Percentiles rank a stretch among this genome's conserved stretches.
Conservation (phyloP, 306 rosid species). For the Cucumis hystrix region DNA sequence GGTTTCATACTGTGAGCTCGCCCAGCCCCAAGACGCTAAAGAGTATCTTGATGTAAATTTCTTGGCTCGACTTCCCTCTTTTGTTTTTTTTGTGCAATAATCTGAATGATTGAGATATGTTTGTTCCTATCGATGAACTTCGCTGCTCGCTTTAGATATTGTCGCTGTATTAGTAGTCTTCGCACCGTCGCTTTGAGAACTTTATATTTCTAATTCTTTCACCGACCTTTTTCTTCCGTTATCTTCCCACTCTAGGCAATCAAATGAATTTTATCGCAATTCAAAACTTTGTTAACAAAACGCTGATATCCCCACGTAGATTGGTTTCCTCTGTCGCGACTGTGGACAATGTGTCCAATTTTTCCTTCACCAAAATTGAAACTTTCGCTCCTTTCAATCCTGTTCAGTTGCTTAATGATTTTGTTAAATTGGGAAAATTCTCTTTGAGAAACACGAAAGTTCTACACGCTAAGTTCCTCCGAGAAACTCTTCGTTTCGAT, state of each 20-base stretch:
- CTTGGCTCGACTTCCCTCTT: not conserved
- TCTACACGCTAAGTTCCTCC: constrained; percentile 38
- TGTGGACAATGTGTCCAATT: not conserved
- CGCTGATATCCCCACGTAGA: constrained; percentile 16
- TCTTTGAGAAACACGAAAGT: constrained; percentile 17
- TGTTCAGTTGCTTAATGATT: constrained; percentile 20
- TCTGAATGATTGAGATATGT: not conserved
- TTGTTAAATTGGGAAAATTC: constrained; percentile 15
- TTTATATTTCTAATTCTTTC: not conserved
- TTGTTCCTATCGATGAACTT: not conserved
- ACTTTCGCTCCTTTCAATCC: constrained; percentile 10
- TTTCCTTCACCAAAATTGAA: not conserved
- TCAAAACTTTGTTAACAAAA: constrained; percentile 2
- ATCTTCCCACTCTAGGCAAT: not conserved
- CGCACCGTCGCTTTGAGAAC: not conserved
- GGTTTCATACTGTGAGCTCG: constrained; percentile 82
- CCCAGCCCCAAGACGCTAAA: constrained; percentile 79
- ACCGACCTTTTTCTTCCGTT: not conserved
- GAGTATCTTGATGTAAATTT: constrained; percentile 12
- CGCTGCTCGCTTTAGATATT: not conserved
- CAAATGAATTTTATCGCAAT: constrained; percentile 19
- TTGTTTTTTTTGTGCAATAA: not conserved
- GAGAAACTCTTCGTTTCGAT: constrained; percentile 17
- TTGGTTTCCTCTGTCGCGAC: constrained; percentile 27
- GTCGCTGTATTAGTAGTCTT: not conserved